A percentile compares a stretch with the other conserved stretches of the same genome.
Conservation (phyloP, 2,329 filamentous ascomycete genomes). For the Phaeosphaeriaceae sp. region DNA sequence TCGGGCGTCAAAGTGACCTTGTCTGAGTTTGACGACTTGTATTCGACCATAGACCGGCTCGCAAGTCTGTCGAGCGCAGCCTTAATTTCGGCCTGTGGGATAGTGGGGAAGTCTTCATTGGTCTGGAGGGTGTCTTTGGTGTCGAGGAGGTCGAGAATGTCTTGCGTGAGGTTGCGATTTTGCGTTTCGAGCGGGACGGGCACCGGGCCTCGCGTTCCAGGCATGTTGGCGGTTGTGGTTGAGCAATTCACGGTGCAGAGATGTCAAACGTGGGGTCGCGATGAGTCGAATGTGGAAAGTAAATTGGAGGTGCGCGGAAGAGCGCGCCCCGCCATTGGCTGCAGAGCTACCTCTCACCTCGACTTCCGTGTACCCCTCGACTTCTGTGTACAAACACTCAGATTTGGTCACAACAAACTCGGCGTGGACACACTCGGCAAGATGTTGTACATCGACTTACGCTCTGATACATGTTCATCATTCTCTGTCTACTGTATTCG, state of each 20-base stretch:
- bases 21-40: conserved; percentile 82
- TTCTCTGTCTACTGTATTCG: not conserved
- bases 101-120: conserved; percentile 54
- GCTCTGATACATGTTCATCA: no score
- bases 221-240: conserved; percentile 44
- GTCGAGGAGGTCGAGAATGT: conserved; percentile 76
- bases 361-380: not conserved
- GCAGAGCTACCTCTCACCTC: not conserved
- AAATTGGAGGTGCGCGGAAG: conserved; percentile 32
- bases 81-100: conserved; percentile 68
- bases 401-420: not conserved
- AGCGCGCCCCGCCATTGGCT: conserved; percentile 24
- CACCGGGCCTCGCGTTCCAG: conserved; percentile 56
- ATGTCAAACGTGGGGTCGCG: conserved; percentile 29
- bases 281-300: conserved; percentile 38
- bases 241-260: conserved; percentile 13
- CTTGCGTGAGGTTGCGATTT: conserved; percentile 68
- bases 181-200: conserved; percentile 51
- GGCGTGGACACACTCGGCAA: not conserved
- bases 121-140: conserved; percentile 61
- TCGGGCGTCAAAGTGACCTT: conserved; percentile 78
- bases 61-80: conserved; percentile 84
- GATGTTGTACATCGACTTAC: no score
- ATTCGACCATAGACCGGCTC: conserved; percentile 85
- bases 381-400: not conserved